Base-by-base conservation (phyloP, 768 basidiomycete species). In the Phylloporus arenicola region DNA sequence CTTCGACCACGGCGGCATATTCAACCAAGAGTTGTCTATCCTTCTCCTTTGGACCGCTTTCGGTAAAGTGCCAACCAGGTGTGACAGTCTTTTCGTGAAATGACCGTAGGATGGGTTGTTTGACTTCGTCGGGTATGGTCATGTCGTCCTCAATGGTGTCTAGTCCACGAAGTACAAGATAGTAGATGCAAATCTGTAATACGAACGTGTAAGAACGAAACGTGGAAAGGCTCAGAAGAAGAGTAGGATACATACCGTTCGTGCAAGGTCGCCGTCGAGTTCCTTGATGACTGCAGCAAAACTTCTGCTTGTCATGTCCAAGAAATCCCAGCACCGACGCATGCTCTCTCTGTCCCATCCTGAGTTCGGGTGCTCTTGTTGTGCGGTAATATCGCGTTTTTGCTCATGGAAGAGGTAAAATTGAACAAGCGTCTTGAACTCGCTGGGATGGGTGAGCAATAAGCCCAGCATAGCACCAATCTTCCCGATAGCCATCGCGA, bases 91-190 rank as follows among this genome's bases (percentile, higher is more conserved):
- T 81, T 60, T 82, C 68, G 71, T 94, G 86, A 70, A 97, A 93
- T 1, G 81, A 70, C 10, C 90, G 82, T 30, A 99, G 76, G 25
- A 97, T 61, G 3, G 90, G 86, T 47, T 92, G 89, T 65, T 99
- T 99, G 59, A 85, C 68, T 16, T 81, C 72, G 68, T 92, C 90
- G 1, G 89, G 78, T 50, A 99, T 81, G 0, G 92, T 89, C 93
- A 97, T 97, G 72, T 99, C 95, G 68, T 99, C 95, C 68, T 98
- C 95, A 55, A 99, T 81, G 4, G 95, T 99, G 68, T 99, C 95
- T n/a, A 97, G 75, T 6, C 83, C 96, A 19, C 95, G 83, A 6
- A 99, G 78, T 6, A 94, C 88, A 38, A 99, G 81, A 70, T 98
- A 99, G 70, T 96, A 98, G 52, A 98, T 70, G 67, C 89, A 92